Base-by-base conservation (phyloP, 2,329 filamentous ascomycete species). In the Diaporthe citri region DNA sequence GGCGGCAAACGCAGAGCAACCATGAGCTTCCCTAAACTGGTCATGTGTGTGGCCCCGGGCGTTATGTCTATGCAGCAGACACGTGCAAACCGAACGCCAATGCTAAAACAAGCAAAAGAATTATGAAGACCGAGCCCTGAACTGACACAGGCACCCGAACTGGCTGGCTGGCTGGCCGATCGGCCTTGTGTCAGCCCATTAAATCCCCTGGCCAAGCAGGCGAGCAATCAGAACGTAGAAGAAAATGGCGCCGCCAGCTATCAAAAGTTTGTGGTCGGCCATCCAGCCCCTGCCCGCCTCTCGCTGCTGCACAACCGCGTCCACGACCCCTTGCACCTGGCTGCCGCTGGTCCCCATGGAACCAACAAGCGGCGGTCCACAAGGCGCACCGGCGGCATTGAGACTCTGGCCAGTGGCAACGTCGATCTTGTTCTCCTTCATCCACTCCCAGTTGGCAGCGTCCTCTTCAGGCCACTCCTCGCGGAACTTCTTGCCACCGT, bases 401-500 rank as follows among this genome's bases (percentile, higher is more conserved):
- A 90, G 86, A 48, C 90, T 88, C 76, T 90, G 89, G 1, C 97
- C 97, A 0, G 95, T 98, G 13, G 87, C 86, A 8, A 90, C 86
- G 83, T 99, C 95, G 78, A 99, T 92, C 78, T 92, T 91, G 81
- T 94, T 91, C 81, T 95, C 92, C 81, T 91, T 91, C 88, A 99
- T 97, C 95, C 95, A 98, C 80, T 91, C 92, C 92, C 93, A 94
- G 82, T 99, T 99, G 86, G 97, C 94, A 77, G 90, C 87, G 82
- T 99, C 95, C 31, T 97, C 81, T 62, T 98, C 96, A 22, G 95
- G 92, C 95, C 96, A 99, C 85, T 98, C 95, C 15, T 90, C 87
- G 73, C 92, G 90, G 83, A 99, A 99, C 85, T 97, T 97, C 80
- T 93, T 91, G 4, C 97, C 97, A 17, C 96, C 96, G 81, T 99